Evolutionary conservation across 1,139 yeast species (phyloP), one percentile per base, ranked within the genome.

Genomic region (Kluyveromyces sp.): DNA sequence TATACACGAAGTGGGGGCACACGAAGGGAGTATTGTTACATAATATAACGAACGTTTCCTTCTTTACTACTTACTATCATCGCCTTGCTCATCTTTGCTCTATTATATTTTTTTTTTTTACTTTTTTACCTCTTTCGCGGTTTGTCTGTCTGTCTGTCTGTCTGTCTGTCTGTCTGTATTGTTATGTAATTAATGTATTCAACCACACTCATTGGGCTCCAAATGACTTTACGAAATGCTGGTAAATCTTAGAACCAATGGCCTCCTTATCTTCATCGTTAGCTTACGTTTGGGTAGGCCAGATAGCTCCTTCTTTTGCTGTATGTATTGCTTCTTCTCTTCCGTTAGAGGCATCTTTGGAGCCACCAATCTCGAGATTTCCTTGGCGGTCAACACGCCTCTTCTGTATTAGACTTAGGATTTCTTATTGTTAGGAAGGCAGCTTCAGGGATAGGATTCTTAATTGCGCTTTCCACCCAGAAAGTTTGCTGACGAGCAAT

Each of bases 261-360:
- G 74, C 77, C 32, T 77, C 79, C 66, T 81, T 75, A 55, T 85
- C 76, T 58, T 85, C 95, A 27, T 76, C 77, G 7, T 72, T 57
- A 87, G 77, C 55, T 73, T 73, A 40, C 70, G 70, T 55, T 70
- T 70, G 42, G 70, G 70, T 51, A 73, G 70, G 46, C 68, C 64
- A 42, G 79, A 77, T 60, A 75, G 63, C 47, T 67, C 66, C 41
- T 72, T 70, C 59, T 77, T 73, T 66, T 82, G 84, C 1, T 53
- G 56, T 31, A 63, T 49, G 51, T 56, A 79, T 7, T 79, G 79
- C 69, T 74, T 75, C 70, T 81, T 83, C 42, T 74, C 75, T 42
- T 73, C 77, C n/a, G 82, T 71, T 53, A 79, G 66, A 41, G 96
- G 96, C 95, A 87, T 87, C 50, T 72, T 68, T 39, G 96, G 96